Evolutionary conservation across 805 yeast species (phyloP).

Genomic region (Zygoascus flipseniorum): DNA sequence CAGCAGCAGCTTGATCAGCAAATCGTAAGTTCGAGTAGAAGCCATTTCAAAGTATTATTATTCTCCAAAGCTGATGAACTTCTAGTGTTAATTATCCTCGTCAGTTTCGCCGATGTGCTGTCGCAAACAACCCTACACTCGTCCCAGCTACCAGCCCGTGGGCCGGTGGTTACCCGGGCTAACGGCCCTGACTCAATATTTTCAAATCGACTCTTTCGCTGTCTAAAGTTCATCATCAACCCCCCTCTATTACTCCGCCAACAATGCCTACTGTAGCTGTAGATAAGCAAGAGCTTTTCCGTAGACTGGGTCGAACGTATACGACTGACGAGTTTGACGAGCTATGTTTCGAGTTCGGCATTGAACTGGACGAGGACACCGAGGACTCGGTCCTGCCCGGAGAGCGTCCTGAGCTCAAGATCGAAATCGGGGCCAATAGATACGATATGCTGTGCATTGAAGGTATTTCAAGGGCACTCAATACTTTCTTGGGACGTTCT

Average conservation of each 20-base stretch:
- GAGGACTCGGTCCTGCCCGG: conserved; percentile 63
- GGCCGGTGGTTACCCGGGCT: not conserved
- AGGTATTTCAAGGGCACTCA: conserved; percentile 93
- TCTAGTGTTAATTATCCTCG: no score
- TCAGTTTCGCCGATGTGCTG: not conserved
- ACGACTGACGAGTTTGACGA: conserved; percentile 93
- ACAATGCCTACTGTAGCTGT: conserved; percentile 95
- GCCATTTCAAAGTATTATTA: conserved; percentile 8
- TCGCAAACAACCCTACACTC: not conserved
- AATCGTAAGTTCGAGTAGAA: conserved; percentile 50
- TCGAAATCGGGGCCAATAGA: conserved; percentile 96
- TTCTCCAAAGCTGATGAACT: no score
- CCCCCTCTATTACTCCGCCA: not conserved
- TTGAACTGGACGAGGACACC: conserved; percentile 96
- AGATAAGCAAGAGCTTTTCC: conserved; percentile 86
- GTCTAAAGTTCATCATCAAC: not conserved
- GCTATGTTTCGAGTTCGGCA: conserved; percentile 93
- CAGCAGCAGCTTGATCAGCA: conserved; percentile 82
- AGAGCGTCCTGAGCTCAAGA: conserved; percentile 93
- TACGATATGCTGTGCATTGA: conserved; percentile 97
- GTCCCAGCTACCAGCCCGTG: not conserved
- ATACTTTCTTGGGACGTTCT: conserved; percentile 71
- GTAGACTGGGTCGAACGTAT: conserved; percentile 51
- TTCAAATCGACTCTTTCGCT: not conserved
- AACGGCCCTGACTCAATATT: not conserved